Evolutionary conservation across 495 filamentous ascomycete genomes (phyloP), one percentile per base, ranked within the genome.

Genomic region (Geopyxis carbonaria): DNA sequence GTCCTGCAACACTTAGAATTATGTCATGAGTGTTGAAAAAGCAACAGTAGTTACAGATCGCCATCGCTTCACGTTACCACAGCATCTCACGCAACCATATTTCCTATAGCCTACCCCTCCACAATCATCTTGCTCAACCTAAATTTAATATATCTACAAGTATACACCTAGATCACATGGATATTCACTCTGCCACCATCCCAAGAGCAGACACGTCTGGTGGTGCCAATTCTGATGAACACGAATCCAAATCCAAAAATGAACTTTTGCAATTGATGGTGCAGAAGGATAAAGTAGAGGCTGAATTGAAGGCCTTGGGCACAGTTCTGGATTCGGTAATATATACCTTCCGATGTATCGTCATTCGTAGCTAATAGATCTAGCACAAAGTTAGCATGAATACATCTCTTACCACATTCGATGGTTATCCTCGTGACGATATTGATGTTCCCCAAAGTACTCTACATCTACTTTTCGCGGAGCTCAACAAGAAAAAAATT

Each of bases 391-490:
- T 93, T 31, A 77, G 76, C 44, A 95, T 99, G 91, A 79, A 74
- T 56, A 93, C 91, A 2, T 64, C 69, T 30, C 65, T 99, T 33
- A 80, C 80, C 3, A 94, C 91, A 2, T 73, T 76, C 39, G 91
- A 99, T 60, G 91, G 87, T 34, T 99, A 79, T 57, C 91, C 91
- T 22, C 71, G 91, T 49, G 75, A 76, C 45, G 91, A 99, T 58
- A 74, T 99, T 40, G 91, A 99, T 57, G 76, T 99, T 45, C 80
- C 91, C 22, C 86, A 93, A 61, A 91, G 83, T 89, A n/a, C n/a
- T n/a, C n/a, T n/a, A n/a, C n/a, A n/a, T n/a, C n/a, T n/a, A n/a
- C n/a, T 31, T 8, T 20, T 11, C 23, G 7, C 38, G 9, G 23
- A 2, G 11, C 31, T 34, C 25, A 7, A 28, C 25, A 28, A 13